Percentiles rank a stretch among this genome's conserved stretches.
phyloP scores from a whole-genome alignment of 768 basidiomycete species.

The Mycena maculata region DNA sequence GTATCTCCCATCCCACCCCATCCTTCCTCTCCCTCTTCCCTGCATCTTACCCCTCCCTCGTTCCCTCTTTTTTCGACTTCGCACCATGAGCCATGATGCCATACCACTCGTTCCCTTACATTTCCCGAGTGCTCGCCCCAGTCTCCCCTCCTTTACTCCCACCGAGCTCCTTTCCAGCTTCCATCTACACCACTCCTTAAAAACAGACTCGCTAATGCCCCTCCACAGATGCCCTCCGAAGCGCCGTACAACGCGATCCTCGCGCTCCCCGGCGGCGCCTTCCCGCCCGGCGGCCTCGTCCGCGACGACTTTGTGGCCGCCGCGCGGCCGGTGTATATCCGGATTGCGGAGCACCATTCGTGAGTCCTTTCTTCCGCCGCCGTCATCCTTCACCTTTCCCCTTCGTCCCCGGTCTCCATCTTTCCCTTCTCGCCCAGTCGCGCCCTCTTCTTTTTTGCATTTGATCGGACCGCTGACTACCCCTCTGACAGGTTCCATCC shows the following conservation, averaged over 20 bases:
- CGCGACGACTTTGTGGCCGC: slow-evolving; percentile 42
- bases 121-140: too few relatives aligned
- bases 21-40: background rate
- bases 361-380: background rate
- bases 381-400: background rate
- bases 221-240: slow-evolving; percentile 45
- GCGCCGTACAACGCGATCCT: slow-evolving; percentile 41
- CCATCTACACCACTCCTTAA: slow-evolving; percentile 8
- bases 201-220: background rate
- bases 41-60: slow-evolving; percentile 30
- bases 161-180: too few relatives aligned
- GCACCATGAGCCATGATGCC: too few relatives aligned
- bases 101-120: too few relatives aligned
- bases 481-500: slow-evolving; percentile 1
- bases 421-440: too few relatives aligned
- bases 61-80: background rate
- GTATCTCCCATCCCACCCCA: too few relatives aligned
- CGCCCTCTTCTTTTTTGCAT: background rate
- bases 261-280: slow-evolving; percentile 26
- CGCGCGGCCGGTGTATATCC: slow-evolving; percentile 56
- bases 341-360: slow-evolving; percentile 53
- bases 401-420: too few relatives aligned
- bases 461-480: background rate
- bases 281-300: slow-evolving; percentile 34
- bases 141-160: too few relatives aligned